A percentile compares a stretch with the other conserved stretches of the same genome.
Conservation (phyloP, 495 filamentous ascomycete species). For the Penicillium subrubescens region DNA sequence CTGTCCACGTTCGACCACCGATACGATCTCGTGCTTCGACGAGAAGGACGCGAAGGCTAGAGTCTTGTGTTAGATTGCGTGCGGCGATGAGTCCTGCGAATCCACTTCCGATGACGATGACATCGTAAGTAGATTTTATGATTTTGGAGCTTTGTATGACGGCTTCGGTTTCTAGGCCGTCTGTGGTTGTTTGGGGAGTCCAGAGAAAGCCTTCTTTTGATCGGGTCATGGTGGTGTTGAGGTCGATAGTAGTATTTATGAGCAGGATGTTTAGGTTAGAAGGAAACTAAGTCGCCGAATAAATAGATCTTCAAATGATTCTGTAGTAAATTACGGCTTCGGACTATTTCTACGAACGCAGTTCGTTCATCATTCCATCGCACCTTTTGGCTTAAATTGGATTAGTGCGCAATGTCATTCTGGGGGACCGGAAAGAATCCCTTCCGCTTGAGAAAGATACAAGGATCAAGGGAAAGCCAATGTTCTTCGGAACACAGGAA, state of each 20-base stretch:
- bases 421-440: background rate
- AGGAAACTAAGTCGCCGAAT: background rate
- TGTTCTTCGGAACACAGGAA: background rate
- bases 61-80: background rate
- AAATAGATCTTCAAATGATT: background rate
- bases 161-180: background rate
- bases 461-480: background rate
- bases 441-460: background rate
- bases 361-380: background rate
- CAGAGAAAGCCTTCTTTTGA: background rate
- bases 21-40: background rate
- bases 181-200: background rate
- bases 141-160: background rate
- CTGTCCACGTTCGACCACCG: background rate
- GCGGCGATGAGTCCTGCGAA: background rate
- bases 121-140: background rate
- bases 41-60: background rate
- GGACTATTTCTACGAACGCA: background rate
- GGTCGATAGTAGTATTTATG: background rate
- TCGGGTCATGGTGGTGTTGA: background rate
- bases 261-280: background rate
- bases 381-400: background rate
- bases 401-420: background rate
- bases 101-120: background rate
- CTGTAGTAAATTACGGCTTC: background rate